phyloP scores from a whole-genome alignment of 805 yeast species.

The Maudiozyma pseudohumilis region DNA sequence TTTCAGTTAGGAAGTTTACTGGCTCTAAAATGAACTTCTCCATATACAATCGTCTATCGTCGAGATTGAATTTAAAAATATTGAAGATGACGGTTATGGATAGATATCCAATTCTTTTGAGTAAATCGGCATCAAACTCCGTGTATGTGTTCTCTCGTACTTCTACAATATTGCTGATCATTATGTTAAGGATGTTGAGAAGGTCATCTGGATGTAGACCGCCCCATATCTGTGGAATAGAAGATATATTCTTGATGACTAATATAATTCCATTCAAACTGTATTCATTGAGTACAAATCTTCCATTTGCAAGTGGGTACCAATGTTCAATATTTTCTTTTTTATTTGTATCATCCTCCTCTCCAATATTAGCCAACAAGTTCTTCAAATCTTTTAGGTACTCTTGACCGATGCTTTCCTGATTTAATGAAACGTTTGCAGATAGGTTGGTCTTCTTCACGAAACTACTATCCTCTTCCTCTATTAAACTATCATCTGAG shows the following conservation, averaged over 20 bases:
- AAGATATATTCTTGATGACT: constrained; percentile 12
- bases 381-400: constrained; percentile 15
- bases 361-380: constrained; percentile 8
- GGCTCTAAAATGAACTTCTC: constrained; percentile 37
- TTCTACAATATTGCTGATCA: constrained; percentile 14
- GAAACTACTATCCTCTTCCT: too few species aligned
- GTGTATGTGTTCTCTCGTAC: constrained; percentile 4
- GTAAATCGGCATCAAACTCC: constrained; percentile 1
- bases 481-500: background rate
- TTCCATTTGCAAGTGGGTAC: constrained; percentile 8
- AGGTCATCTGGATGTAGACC: constrained; percentile 8
- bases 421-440: constrained; percentile 17
- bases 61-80: constrained; percentile 33
- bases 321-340: constrained; percentile 14
- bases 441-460: constrained; percentile 15
- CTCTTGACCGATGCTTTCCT: constrained; percentile 13
- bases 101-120: constrained; percentile 24
- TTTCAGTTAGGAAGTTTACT: constrained; percentile 31
- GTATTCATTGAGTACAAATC: constrained; percentile 10
- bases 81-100: constrained; percentile 33
- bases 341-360: constrained; percentile 1
- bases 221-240: constrained; percentile 8
- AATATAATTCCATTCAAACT: constrained; percentile 12
- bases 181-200: constrained; percentile 11
- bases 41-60: constrained; percentile 37